Evolutionary conservation across 2,329 filamentous ascomycete genomes (phyloP).

Genomic region (Claviceps maximensis): DNA sequence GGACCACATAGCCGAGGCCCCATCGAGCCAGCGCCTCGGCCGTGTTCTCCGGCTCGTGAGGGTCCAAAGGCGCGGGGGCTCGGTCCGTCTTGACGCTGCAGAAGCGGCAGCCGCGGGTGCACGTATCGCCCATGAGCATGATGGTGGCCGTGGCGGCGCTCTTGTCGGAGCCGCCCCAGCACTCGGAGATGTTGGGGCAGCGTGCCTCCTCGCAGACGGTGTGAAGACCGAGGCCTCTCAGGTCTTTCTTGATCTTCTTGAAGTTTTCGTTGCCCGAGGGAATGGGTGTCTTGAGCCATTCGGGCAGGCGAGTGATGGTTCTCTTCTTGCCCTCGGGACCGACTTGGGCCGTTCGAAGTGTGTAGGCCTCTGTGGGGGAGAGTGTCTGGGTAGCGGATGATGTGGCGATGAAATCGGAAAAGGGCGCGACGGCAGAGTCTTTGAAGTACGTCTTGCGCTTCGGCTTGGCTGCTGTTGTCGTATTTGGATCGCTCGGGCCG

Average conservation of each 20-base stretch:
- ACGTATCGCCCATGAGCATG: conserved; percentile 99
- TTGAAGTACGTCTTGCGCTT: conserved; percentile 43
- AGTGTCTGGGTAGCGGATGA: conserved; percentile 29
- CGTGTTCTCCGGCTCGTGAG: conserved; percentile 92
- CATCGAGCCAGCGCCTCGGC: conserved; percentile 85
- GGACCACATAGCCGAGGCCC: conserved; percentile 90
- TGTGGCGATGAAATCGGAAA: conserved; percentile 42
- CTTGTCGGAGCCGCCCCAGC: conserved; percentile 88
- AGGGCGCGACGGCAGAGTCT: conserved; percentile 40
- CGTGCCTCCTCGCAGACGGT: conserved; percentile 96
- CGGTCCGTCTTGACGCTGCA: conserved; percentile 90
- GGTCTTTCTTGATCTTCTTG: conserved; percentile 88
- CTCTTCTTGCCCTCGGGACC: conserved; percentile 48
- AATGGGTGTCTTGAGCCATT: conserved; percentile 94
- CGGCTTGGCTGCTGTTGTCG: conserved; percentile 11
- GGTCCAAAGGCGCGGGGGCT: conserved; percentile 65
- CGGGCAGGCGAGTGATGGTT: conserved; percentile 63
- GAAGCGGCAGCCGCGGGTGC: conserved; percentile 90
- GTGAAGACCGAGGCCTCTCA: conserved; percentile 78
- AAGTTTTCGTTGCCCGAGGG: conserved; percentile 70
- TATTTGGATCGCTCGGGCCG: conserved; percentile 14
- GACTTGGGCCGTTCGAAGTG: conserved; percentile 49
- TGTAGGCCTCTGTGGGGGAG: conserved; percentile 41
- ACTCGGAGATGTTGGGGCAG: conserved; percentile 95
- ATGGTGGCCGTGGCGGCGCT: conserved; percentile 90